phyloP scores from a whole-genome alignment of 2,329 filamentous ascomycete species.

The Claviceps sorghi region DNA sequence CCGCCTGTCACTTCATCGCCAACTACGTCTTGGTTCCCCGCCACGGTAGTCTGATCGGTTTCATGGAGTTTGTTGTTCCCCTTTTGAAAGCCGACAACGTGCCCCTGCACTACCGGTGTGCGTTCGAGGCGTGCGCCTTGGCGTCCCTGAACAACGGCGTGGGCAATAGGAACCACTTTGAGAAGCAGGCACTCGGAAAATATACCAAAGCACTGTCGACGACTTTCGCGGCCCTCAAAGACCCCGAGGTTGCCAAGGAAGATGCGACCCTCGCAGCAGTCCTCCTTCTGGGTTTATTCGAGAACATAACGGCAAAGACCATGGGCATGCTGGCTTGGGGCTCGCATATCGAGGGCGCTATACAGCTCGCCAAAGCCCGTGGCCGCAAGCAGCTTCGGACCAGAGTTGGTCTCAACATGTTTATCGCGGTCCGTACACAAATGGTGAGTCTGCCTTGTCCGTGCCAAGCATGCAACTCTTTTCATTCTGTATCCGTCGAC shows the following conservation, averaged over 20 bases:
- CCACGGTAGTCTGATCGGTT: conserved; percentile 36
- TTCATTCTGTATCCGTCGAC: neutral
- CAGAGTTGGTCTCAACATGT: conserved; percentile 38
- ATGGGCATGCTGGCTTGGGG: conserved; percentile 44
- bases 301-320: conserved; percentile 42
- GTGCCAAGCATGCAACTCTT: neutral
- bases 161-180: conserved; percentile 19
- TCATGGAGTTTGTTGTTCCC: conserved; percentile 44
- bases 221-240: conserved; percentile 37
- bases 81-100: conserved; percentile 31
- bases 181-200: conserved; percentile 29
- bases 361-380: conserved; percentile 43
- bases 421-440: conserved; percentile 44
- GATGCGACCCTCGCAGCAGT: conserved; percentile 46
- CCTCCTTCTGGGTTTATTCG: conserved; percentile 44
- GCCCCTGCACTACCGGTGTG: conserved; percentile 35
- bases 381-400: conserved; percentile 40
- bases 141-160: conserved; percentile 41
- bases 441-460: conserved; percentile 28
- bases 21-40: conserved; percentile 44
- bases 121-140: conserved; percentile 45
- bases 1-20: conserved; percentile 43
- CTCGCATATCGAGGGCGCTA: conserved; percentile 49
- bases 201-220: conserved; percentile 40
- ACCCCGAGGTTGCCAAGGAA: conserved; percentile 32